Base-by-base conservation (phyloP, 2,329 filamentous ascomycete species). In the Exophiala lecanii-corni region DNA sequence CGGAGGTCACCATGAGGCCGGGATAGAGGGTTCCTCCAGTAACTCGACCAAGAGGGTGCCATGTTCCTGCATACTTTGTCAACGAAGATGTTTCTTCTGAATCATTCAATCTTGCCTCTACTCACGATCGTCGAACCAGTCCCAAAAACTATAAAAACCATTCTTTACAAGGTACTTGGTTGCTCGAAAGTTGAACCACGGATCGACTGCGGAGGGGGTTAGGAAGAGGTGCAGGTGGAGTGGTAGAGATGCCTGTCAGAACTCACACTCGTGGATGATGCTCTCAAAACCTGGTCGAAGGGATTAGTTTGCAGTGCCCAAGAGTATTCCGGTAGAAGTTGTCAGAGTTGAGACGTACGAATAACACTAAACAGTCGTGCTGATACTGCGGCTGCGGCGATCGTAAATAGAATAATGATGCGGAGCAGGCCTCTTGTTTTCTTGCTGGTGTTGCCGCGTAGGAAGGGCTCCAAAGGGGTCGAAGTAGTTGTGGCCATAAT, bases 121-220 rank as follows among this genome's bases (percentile, higher is more conserved):
- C 79, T 53, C 74, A 83, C 92, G 83, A 74, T 98, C 92, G 69
- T 98, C 92, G 63, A 98, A 98, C 92, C 92, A 98, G 67, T 98
- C 91, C 92, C 92, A 98, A 66, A 98, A 98, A 67, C 86, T 89
- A 69, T 95, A 94, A 72, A 98, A 97, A 59, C 92, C 92, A 81
- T 98, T 81, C 62, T 91, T 80, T 43, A 98, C 87, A 43, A 98
- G 79, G 62, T 98, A 97, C 70, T 97, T 97, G 43, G 92, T 97
- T 55, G 92, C 92, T 68, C 92, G 79, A 71, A 98, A 98, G 71
- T 98, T 98, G 74, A 98, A 98, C 92, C 92, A 98, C 25, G 92
- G 92, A 70, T 98, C 92, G 71, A 98, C 91, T 98, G 63, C 33
- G 61, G 38, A 31, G 54, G 39, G 23, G 55, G 37, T 58, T 57